Evolutionary conservation across 331 rosid genomes (phyloP).

Genomic region (Pyrus hybrid): DNA sequence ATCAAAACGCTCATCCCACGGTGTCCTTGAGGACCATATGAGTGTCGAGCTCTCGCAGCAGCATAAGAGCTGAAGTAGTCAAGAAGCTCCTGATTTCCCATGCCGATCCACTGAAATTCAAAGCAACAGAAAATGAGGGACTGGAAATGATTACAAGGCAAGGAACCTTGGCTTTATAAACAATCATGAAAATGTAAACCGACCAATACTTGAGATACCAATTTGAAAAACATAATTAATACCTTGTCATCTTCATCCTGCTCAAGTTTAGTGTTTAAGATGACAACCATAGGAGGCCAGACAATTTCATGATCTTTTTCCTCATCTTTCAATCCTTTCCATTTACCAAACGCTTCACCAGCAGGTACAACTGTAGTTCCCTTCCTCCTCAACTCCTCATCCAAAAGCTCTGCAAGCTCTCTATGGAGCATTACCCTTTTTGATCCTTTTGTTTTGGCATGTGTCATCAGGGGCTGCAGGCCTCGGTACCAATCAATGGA

Average conservation of each 20-base stretch:
- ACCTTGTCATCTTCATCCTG: slow-evolving; percentile 73
- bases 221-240: not conserved
- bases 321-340: slow-evolving; percentile 68
- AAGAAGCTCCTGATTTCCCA: slow-evolving; percentile 90
- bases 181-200: slow-evolving; percentile 1
- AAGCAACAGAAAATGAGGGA: slow-evolving; percentile 1
- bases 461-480: slow-evolving; percentile 77
- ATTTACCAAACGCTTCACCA: slow-evolving; percentile 79
- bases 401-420: slow-evolving; percentile 66
- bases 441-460: slow-evolving; percentile 89
- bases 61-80: slow-evolving; percentile 53
- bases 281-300: slow-evolving; percentile 89
- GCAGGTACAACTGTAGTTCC: slow-evolving; percentile 66
- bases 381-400: slow-evolving; percentile 64
- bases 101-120: slow-evolving; percentile 73
- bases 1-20: slow-evolving; percentile 71
- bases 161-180: not conserved
- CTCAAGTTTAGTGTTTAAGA: slow-evolving; percentile 73
- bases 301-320: slow-evolving; percentile 79
- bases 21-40: slow-evolving; percentile 87
- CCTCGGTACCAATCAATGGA: slow-evolving; percentile 90
- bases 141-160: not conserved
- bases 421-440: slow-evolving; percentile 69
- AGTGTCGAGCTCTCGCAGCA: slow-evolving; percentile 59
- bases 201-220: not conserved